Percentiles rank a stretch among this genome's conserved stretches.
Evolutionary conservation across 2,329 filamentous ascomycete species (phyloP).

Genomic region (Kalaharituber pfeilii): DNA sequence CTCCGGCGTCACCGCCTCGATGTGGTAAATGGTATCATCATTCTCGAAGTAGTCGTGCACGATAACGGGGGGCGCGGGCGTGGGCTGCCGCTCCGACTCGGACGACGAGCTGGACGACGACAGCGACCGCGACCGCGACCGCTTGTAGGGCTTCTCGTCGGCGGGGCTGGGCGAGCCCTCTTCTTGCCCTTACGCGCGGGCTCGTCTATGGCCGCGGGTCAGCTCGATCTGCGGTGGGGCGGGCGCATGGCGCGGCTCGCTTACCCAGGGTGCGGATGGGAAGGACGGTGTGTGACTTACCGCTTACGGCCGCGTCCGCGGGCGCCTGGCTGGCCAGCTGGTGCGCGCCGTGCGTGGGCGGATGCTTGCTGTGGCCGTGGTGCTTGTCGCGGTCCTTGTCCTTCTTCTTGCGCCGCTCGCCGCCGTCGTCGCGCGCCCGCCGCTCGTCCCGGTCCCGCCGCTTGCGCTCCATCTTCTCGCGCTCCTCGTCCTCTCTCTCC

Average conservation of each 20-base stretch:
- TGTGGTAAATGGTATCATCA: constrained; percentile 90
- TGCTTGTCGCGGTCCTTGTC: constrained; percentile 19
- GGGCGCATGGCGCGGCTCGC: no score
- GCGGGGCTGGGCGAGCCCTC: constrained; percentile 15
- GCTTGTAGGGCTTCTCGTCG: constrained; percentile 14
- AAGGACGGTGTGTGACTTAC: constrained; percentile 8
- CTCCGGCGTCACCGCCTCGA: constrained; percentile 51
- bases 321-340: constrained; percentile 17
- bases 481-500: constrained; percentile 9
- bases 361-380: constrained; percentile 18
- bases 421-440: constrained; percentile 11
- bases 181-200: constrained; percentile 3
- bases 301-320: constrained; percentile 17
- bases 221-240: no score
- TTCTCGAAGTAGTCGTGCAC: constrained; percentile 27
- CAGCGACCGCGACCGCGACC: constrained; percentile 15
- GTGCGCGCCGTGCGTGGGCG: constrained; percentile 21
- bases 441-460: background rate
- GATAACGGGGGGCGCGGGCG: constrained; percentile 17
- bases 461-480: constrained; percentile 9
- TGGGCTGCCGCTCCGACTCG: constrained; percentile 19
- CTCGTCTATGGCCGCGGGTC: background rate
- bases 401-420: constrained; percentile 18
- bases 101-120: constrained; percentile 16
- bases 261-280: no score